A percentile compares a stretch with the other conserved stretches of the same genome.
These are phyloP conservation scores for Ochromonas danica DNA, from an alignment of 108 stramenopile genomes.

Conservation along the genomic window DNA sequence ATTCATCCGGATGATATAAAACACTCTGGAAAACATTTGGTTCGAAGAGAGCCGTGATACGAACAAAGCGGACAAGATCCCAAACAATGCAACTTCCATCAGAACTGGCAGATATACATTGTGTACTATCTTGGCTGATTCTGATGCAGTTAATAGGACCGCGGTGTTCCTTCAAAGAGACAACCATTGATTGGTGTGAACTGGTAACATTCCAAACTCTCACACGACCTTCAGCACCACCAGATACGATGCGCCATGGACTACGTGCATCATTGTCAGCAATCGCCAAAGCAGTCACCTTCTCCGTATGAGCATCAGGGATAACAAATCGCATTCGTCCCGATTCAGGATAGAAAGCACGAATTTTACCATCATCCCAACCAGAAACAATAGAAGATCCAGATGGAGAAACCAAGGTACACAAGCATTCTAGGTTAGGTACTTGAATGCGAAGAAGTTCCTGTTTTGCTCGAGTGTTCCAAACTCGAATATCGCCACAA, in stretches of 20 bases:
- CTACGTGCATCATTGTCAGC: constrained; percentile 58
- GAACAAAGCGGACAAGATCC: constrained; percentile 68
- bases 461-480: constrained; percentile 65
- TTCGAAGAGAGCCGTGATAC: constrained; percentile 74
- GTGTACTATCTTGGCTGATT: constrained; percentile 59
- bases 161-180: constrained; percentile 80
- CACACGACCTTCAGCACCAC: constrained; percentile 78
- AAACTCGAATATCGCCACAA: constrained; percentile 73
- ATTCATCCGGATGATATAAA: constrained; percentile 78
- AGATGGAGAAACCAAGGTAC: constrained; percentile 64
- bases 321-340: constrained; percentile 80
- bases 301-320: constrained; percentile 68
- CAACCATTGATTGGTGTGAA: constrained; percentile 68
- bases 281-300: constrained; percentile 68
- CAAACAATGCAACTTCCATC: constrained; percentile 84
- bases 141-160: constrained; percentile 68
- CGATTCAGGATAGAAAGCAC: constrained; percentile 77
- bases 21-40: constrained; percentile 69
- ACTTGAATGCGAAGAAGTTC: constrained; percentile 83
- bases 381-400: constrained; percentile 70
- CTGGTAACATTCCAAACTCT: constrained; percentile 72
- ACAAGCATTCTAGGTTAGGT: constrained; percentile 73
- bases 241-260: constrained; percentile 67
- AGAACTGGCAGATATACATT: constrained; percentile 71
- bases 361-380: constrained; percentile 85